phyloP scores from a whole-genome alignment of 768 basidiomycete species.

The Auricularia cornea region DNA sequence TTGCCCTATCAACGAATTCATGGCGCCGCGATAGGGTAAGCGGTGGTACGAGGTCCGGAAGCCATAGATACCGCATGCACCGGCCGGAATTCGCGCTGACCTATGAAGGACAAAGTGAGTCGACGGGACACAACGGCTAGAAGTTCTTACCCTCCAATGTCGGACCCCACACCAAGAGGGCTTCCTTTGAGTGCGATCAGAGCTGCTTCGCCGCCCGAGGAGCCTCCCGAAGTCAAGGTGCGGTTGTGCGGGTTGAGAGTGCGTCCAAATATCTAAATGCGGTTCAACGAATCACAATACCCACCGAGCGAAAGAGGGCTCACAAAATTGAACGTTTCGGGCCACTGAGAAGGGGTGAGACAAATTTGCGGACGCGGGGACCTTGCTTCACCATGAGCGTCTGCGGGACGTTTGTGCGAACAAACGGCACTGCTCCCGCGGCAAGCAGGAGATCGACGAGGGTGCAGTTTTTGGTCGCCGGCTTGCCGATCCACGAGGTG shows the following conservation, averaged over 20 bases:
- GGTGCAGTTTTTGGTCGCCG: conserved; percentile 49
- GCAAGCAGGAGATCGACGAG: conserved; percentile 59
- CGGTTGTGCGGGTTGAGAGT: conserved; percentile 72
- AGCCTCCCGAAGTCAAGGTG: conserved; percentile 65
- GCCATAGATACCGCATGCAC: conserved; percentile 62
- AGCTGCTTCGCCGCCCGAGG: conserved; percentile 81
- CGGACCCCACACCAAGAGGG: conserved; percentile 63
- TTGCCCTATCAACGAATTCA: conserved; percentile 61
- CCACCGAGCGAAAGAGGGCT: not conserved
- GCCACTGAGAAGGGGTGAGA: conserved; percentile 41
- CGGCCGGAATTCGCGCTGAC: conserved; percentile 62
- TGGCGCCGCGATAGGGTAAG: conserved; percentile 57
- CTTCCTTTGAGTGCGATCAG: conserved; percentile 49
- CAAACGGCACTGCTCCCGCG: conserved; percentile 62
- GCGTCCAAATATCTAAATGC: conserved; percentile 44
- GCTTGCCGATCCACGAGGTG: conserved; percentile 60
- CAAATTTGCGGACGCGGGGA: not conserved
- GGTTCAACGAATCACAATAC: not conserved
- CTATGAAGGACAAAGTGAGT: conserved; percentile 23
- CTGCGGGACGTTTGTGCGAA: conserved; percentile 71
- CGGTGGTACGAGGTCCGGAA: conserved; percentile 62
- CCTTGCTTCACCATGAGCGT: conserved; percentile 52
- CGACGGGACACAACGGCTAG: not conserved
- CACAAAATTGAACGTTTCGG: conserved; percentile 69
- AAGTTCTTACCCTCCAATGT: conserved; percentile 61